phyloP scores from a whole-genome alignment of 2,329 filamentous ascomycete genomes.

The Colletotrichum lini region DNA sequence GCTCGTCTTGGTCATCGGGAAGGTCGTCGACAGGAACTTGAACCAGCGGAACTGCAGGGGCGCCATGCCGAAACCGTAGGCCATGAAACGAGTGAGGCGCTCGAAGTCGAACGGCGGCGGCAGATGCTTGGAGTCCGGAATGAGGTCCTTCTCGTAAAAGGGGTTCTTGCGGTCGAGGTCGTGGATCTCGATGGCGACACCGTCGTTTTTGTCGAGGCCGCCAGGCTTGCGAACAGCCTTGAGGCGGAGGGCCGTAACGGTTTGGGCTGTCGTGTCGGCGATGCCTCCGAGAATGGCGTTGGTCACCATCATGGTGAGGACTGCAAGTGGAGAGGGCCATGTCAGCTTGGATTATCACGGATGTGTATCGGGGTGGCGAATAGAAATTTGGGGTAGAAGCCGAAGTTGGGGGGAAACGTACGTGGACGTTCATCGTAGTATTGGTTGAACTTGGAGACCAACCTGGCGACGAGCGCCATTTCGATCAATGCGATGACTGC shows the following conservation, averaged over 20 bases:
- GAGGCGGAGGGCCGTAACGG: constrained; percentile 86
- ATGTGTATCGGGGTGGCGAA: not conserved
- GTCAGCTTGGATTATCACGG: constrained; percentile 16
- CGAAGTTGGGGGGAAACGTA: constrained; percentile 57
- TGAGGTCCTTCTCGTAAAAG: constrained; percentile 74
- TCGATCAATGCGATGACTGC: constrained; percentile 88
- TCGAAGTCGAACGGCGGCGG: constrained; percentile 96
- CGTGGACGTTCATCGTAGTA: constrained; percentile 93
- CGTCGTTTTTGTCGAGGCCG: constrained; percentile 74
- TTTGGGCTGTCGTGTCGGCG: constrained; percentile 95
- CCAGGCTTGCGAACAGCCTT: constrained; percentile 75
- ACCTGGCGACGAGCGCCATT: constrained; percentile 85
- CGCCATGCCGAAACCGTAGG: constrained; percentile 96
- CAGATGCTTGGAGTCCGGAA: constrained; percentile 73
- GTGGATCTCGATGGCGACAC: constrained; percentile 88
- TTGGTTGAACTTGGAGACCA: constrained; percentile 90
- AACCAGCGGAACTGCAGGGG: constrained; percentile 98
- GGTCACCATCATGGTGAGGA: constrained; percentile 99
- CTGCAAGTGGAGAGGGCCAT: constrained; percentile 57
- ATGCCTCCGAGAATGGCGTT: constrained; percentile 96
- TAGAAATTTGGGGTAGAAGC: not conserved
- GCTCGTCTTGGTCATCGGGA: constrained; percentile 85
- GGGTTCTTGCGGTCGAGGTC: constrained; percentile 88
- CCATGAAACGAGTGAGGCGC: constrained; percentile 94
- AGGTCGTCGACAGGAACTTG: constrained; percentile 82